Evolutionary conservation across 768 basidiomycete species (phyloP), one percentile per base, ranked within the genome.

Genomic region (Hydnomerulius pinastri): DNA sequence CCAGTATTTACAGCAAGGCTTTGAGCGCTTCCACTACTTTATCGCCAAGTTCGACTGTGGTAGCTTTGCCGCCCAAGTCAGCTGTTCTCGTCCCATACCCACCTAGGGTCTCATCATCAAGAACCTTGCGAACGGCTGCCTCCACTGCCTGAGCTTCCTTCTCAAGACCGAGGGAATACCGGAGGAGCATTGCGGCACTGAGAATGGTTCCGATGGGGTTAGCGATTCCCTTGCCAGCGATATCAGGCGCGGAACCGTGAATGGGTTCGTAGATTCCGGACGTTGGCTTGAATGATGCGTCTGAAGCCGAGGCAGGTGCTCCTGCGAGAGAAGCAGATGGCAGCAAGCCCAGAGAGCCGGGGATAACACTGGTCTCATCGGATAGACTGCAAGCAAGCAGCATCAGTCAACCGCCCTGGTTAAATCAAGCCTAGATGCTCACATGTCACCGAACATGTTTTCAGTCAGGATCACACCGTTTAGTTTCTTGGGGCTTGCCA

Each of bases 371-470:
- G 11, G 86, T 82, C 69, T 99, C 93, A 68, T 98, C 97, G 7
- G 96, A 98, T 32, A 99, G 81, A 62, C 94, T 98, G 63, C 36
- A 41, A 13, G 25, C 10, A 42, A 27, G 9, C 12, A 33, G 23
- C 3, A 20, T 58, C 23, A 53, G 36, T 46, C 50, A 38, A 41
- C 35, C 21, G 21, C 40, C 21, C 44, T 7, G 40, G 50, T 29
- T 29, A 17, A 11, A 18, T 12, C n/a, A 43, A 53, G 27, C 6
- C 24, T 12, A 18, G 23, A 40, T 44, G 75, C 92, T 64, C 65
- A 98, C 97, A 98, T 98, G 69, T 98, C 95, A 39, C 95, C 95
- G 56, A 98, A 97, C 69, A 98, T 70, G 69, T 98, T 98, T 72
- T 95, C 95, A 0, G 94, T 99, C 49, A 99, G 71, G 57, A 98